These are phyloP conservation scores for Talaromyces sp. DNA, from an alignment of 2,329 filamentous ascomycete species.

Conservation along the genomic window DNA sequence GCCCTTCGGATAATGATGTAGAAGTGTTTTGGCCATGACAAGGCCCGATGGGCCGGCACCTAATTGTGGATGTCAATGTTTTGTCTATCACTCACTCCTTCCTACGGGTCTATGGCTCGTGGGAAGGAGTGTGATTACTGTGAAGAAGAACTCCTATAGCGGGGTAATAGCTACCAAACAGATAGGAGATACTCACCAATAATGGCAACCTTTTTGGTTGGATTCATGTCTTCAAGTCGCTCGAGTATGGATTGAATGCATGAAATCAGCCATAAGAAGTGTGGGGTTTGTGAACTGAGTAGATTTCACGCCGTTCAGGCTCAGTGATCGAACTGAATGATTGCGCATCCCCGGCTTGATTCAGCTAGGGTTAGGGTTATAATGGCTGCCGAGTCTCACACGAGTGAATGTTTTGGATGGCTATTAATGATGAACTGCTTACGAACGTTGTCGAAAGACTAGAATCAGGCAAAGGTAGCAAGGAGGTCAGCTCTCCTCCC, in stretches of 20 bases:
- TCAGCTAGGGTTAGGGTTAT: not conserved
- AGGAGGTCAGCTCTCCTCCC: not conserved
- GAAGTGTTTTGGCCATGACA: slow-evolving; percentile 67
- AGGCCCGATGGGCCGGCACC: slow-evolving; percentile 67
- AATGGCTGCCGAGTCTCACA: not conserved
- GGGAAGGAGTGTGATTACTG: not conserved
- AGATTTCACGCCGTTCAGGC: not conserved
- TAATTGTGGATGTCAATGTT: slow-evolving; percentile 28
- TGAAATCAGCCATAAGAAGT: not conserved
- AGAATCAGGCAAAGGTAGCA: not conserved
- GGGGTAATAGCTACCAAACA: not conserved
- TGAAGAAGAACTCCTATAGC: not conserved
- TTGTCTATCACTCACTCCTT: too few relatives aligned
- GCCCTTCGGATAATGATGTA: slow-evolving; percentile 53
- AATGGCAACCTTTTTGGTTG: slow-evolving; percentile 51
- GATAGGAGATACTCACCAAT: slow-evolving; percentile 39
- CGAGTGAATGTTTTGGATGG: not conserved
- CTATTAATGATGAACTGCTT: not conserved
- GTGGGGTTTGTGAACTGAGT: not conserved
- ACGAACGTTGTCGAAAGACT: not conserved
- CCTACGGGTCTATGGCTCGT: too few relatives aligned
- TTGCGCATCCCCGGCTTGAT: not conserved
- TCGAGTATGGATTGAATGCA: not conserved
- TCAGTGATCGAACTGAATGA: not conserved
- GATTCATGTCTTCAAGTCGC: not conserved